Evolutionary conservation across 108 stramenopile genomes (phyloP).

Genomic region (Skeletonema tropicum): DNA sequence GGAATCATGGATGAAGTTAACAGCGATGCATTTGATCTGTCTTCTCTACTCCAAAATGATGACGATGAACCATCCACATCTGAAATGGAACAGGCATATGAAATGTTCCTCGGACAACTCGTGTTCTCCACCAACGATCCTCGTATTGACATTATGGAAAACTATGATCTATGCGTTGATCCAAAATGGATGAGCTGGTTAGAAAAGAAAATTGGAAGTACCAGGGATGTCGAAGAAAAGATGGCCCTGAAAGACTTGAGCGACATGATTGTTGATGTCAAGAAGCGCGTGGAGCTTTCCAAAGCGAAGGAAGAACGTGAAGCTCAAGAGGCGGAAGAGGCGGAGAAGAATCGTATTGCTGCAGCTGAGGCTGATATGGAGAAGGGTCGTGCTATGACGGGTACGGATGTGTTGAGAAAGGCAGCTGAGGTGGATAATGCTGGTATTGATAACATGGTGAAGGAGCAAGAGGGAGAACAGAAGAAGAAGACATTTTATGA

Average conservation of each 20-base stretch:
- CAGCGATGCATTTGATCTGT: constrained; percentile 73
- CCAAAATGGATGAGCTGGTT: constrained; percentile 71
- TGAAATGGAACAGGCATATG: constrained; percentile 76
- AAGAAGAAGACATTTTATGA: constrained; percentile 77
- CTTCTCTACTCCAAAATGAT: constrained; percentile 41
- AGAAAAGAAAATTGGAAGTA: constrained; percentile 61
- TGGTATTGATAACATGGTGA: constrained; percentile 40
- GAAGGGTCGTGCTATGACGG: constrained; percentile 63
- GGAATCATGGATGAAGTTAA: constrained; percentile 88
- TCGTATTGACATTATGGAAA: constrained; percentile 86
- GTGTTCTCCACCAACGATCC: constrained; percentile 90
- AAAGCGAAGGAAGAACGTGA: constrained; percentile 67
- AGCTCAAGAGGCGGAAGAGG: constrained; percentile 68
- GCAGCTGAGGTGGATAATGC: constrained; percentile 74
- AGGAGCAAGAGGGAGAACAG: constrained; percentile 17
- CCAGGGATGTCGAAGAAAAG: constrained; percentile 81
- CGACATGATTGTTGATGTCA: constrained; percentile 80
- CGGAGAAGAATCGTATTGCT: constrained; percentile 56
- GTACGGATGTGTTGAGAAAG: constrained; percentile 75
- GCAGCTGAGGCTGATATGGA: constrained; percentile 71
- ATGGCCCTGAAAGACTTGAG: constrained; percentile 69
- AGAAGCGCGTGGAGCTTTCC: constrained; percentile 66
- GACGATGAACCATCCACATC: constrained; percentile 34
- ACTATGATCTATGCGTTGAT: constrained; percentile 68
- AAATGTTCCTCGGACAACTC: constrained; percentile 86